phyloP scores from a whole-genome alignment of 1,284 basidiomycete genomes.

The Rhodotorula sp. region DNA sequence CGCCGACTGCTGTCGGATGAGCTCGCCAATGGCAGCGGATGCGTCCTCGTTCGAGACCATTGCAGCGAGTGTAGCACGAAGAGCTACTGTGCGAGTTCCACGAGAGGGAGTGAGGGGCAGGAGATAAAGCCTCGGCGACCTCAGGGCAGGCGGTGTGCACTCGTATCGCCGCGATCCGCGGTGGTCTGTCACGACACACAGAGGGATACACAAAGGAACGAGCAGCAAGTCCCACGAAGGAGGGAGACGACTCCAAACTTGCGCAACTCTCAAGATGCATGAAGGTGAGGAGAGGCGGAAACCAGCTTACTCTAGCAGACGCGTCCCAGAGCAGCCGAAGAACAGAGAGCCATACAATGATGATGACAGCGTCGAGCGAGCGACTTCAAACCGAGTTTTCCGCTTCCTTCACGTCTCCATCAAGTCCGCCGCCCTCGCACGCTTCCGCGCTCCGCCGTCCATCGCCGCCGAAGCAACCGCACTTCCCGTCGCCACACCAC shows the following conservation, averaged over 20 bases:
- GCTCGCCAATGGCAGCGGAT: background rate
- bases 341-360: background rate
- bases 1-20: background rate
- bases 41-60: background rate
- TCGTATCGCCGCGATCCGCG: too few relatives aligned
- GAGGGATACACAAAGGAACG: too few relatives aligned
- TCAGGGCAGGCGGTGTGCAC: too few relatives aligned
- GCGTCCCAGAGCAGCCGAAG: background rate
- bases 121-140: too few relatives aligned
- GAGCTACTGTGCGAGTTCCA: too few relatives aligned
- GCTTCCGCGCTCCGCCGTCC: slow-evolving; percentile 38
- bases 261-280: too few relatives aligned
- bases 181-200: too few relatives aligned
- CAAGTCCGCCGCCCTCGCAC: slow-evolving; percentile 53
- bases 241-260: too few relatives aligned
- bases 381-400: background rate
- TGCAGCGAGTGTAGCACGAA: background rate
- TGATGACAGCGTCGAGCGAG: background rate
- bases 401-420: slow-evolving; percentile 34
- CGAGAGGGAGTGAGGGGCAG: too few relatives aligned
- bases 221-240: background rate
- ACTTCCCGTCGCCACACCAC: slow-evolving; percentile 17
- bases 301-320: background rate
- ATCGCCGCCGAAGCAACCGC: background rate
- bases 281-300: too few relatives aligned